Conservation (phyloP, 75 land plant genomes). For the Cupressus sempervirens region DNA sequence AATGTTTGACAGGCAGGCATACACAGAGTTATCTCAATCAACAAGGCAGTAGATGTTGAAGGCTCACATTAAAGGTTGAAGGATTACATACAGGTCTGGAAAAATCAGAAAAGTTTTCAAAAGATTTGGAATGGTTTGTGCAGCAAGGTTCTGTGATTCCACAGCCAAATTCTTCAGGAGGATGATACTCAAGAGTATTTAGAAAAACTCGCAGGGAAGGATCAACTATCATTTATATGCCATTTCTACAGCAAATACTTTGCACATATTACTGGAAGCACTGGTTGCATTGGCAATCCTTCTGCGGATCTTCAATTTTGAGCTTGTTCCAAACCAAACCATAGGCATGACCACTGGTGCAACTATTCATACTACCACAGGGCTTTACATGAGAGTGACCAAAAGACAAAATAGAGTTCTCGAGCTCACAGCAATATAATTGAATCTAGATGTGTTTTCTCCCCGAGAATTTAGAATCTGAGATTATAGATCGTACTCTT, state of each 20-base stretch:
- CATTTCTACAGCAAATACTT: slow-evolving; percentile 93
- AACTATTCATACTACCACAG: slow-evolving; percentile 93
- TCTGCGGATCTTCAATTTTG: slow-evolving; percentile 71
- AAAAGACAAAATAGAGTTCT: neutral
- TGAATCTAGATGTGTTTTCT: neutral
- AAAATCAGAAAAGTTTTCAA: slow-evolving; percentile 49
- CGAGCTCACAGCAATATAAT: neutral
- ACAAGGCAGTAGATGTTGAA: too few species aligned
- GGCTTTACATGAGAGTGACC: slow-evolving; percentile 7
- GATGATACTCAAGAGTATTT: slow-evolving; percentile 59
- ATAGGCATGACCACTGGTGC: slow-evolving; percentile 99
- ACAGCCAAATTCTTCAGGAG: slow-evolving; percentile 70
- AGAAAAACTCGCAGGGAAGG: slow-evolving; percentile 63
- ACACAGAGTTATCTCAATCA: too few species aligned
- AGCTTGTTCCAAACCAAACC: slow-evolving; percentile 76
- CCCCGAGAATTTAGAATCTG: neutral
- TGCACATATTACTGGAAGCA: slow-evolving; percentile 86
- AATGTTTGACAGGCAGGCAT: too few species aligned
- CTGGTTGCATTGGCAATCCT: slow-evolving; percentile 79
- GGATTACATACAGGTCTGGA: slow-evolving; percentile 92
- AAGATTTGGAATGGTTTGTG: slow-evolving; percentile 79
- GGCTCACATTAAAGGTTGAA: too few species aligned
- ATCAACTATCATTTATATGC: slow-evolving; percentile 79
- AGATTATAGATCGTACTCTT: neutral
- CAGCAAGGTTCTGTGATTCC: slow-evolving; percentile 68